Conservation (phyloP, 306 rosid species). For the Lupinus albus region DNA sequence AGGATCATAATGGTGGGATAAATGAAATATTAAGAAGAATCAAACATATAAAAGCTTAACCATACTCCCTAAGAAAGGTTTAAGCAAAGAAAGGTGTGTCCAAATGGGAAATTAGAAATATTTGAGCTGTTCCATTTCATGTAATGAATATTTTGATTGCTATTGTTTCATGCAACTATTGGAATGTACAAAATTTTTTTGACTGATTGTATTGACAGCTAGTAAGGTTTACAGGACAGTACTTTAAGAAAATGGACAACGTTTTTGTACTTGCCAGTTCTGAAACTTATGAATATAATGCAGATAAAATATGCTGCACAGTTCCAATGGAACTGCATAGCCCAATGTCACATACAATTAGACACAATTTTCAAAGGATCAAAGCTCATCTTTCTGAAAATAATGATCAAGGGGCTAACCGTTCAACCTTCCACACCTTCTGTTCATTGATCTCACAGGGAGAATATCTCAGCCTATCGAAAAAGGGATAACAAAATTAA, state of each 20-base stretch:
- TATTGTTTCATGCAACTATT: background rate
- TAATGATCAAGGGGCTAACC: slow-evolving; percentile 81
- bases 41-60: no score
- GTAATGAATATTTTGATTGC: background rate
- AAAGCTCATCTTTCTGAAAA: background rate
- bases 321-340: slow-evolving; percentile 15
- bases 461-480: slow-evolving; percentile 76
- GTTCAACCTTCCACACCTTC: slow-evolving; percentile 74
- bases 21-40: no score
- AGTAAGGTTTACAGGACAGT: background rate
- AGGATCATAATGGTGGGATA: no score
- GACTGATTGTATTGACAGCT: background rate
- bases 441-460: slow-evolving; percentile 70
- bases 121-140: background rate
- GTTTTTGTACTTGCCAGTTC: slow-evolving; percentile 5
- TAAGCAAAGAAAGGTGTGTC: background rate
- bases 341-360: slow-evolving; percentile 16
- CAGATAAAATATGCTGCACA: slow-evolving; percentile 9
- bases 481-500: slow-evolving; percentile 35
- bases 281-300: background rate
- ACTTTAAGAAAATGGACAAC: background rate
- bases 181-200: background rate
- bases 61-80: no score
- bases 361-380: background rate
- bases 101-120: background rate